Percentiles rank a stretch among this genome's conserved stretches.
phyloP scores from a whole-genome alignment of 1,284 basidiomycete genomes.

The Rhodotorula sp. region DNA sequence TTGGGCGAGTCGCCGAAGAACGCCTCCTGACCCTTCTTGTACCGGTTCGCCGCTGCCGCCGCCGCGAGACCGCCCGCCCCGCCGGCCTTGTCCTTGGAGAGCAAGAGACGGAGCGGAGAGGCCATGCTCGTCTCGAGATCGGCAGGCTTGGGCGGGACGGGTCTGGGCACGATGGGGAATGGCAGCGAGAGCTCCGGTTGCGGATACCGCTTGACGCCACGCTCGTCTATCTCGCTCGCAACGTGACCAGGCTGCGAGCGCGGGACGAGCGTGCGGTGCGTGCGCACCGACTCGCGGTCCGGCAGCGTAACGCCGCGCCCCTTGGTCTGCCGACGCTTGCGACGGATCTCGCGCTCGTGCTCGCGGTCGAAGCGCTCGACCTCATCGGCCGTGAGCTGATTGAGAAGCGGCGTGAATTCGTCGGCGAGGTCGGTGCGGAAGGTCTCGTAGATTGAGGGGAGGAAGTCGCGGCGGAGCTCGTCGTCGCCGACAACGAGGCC shows the following conservation, averaged over 20 bases:
- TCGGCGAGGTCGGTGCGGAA: conserved; percentile 58
- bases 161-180: conserved; percentile 58
- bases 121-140: conserved; percentile 15
- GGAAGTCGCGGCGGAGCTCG: conserved; percentile 84
- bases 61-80: not conserved
- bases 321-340: conserved; percentile 80
- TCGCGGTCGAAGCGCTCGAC: conserved; percentile 87
- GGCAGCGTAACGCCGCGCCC: conserved; percentile 87
- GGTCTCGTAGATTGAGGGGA: conserved; percentile 71
- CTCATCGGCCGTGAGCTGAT: conserved; percentile 84
- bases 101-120: conserved; percentile 24
- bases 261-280: conserved; percentile 68
- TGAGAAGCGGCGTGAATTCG: conserved; percentile 79
- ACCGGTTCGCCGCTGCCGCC: conserved; percentile 12
- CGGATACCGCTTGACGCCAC: conserved; percentile 40
- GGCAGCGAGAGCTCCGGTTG: conserved; percentile 64
- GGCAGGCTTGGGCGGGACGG: conserved; percentile 23
- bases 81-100: not conserved
- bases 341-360: conserved; percentile 77
- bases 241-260: conserved; percentile 61
- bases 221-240: conserved; percentile 32
- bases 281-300: conserved; percentile 89
- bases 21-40: not conserved
- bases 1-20: not conserved
- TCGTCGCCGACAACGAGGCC: conserved; percentile 81